Base-by-base conservation (phyloP, 768 basidiomycete species). In the Cyclocybe aegerita region DNA sequence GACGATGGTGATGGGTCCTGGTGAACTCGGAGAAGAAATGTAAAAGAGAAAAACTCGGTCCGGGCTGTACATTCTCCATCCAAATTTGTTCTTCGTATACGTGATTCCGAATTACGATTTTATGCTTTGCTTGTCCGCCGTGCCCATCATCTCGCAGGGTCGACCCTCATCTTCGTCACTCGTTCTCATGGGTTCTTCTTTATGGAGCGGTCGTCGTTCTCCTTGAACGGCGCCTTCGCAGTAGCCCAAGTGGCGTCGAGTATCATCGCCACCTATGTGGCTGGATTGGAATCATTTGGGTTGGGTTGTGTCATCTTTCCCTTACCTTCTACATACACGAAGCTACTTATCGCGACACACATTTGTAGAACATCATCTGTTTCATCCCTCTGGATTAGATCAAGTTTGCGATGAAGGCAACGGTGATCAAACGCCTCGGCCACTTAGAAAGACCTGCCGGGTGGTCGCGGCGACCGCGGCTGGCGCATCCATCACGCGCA, bases 271-370 rank as follows among this genome's bases (percentile, higher is more conserved):
- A 92, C 79, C 16, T 98, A 88, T 71, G 95, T 65, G 90, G 86
- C 15, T 98, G 95, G 95, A 91, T 98, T 54, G 96, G 95, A 75
- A 94, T 98, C 56, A 79, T 96, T 50, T 98, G 95, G 95, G 81
- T 95, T 58, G 94, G 92, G 91, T 90, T 92, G 74, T 17, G 87
- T 78, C 3, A 23, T 23, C 40, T 32, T 7, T 1, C 1, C 4
- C 48, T 7, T 35, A 9, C 35, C 29, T 7, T 23, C 33, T 46
- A 5, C 34, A 7, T 30, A 11, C 34, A 7, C 8, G 36, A 29
- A 7, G 15, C 31, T 42, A 4, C 12, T 29, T 34, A 32, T 43
- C 44, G 40, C 52, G 16, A 50, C 70, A 3, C 64, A 51, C 9
- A 6, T 16, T n/a, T n/a, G 23, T 23, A 95, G 94, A 89, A 98